These are phyloP conservation scores for Diplotaxis tenuifolia DNA, from an alignment of 345 rosid species.

Conservation along the genomic window DNA sequence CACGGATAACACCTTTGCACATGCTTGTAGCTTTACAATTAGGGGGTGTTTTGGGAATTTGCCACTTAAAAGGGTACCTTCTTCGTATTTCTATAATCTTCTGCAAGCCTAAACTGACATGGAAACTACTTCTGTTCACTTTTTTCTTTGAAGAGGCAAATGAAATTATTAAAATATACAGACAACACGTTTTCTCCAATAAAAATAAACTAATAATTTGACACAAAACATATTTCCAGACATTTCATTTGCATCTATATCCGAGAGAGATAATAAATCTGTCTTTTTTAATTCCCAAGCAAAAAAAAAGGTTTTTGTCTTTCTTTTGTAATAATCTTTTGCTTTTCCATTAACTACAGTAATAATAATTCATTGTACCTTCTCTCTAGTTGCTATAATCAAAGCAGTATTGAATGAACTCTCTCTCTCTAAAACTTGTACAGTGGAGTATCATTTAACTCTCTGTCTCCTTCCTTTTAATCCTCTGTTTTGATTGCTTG, in stretches of 20 bases:
- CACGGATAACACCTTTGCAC: too few species aligned
- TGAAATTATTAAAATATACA: background rate
- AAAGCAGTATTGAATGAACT: conserved; percentile 13
- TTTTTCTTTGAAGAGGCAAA: background rate
- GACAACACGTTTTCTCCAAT: background rate
- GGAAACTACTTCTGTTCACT: conserved; percentile 19
- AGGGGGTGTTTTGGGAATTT: background rate
- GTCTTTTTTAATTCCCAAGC: background rate
- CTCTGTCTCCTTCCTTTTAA: conserved; percentile 2
- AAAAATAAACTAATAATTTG: too few species aligned
- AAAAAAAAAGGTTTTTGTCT: background rate
- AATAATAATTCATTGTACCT: background rate
- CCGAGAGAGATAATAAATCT: background rate
- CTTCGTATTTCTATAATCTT: conserved; percentile 6
- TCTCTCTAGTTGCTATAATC: conserved; percentile 28
- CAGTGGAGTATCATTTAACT: background rate
- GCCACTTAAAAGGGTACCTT: background rate
- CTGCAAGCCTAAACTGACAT: conserved; percentile 31
- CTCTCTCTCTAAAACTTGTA: conserved; percentile 30
- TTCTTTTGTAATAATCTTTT: background rate
- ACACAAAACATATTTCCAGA: background rate
- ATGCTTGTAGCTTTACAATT: conserved; percentile 22
- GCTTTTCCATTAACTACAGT: background rate
- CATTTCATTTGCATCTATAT: background rate
- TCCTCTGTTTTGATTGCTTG: background rate